Evolutionary conservation across 768 basidiomycete species (phyloP), one percentile per base, ranked within the genome.

Genomic region (Tricholoma sp.): DNA sequence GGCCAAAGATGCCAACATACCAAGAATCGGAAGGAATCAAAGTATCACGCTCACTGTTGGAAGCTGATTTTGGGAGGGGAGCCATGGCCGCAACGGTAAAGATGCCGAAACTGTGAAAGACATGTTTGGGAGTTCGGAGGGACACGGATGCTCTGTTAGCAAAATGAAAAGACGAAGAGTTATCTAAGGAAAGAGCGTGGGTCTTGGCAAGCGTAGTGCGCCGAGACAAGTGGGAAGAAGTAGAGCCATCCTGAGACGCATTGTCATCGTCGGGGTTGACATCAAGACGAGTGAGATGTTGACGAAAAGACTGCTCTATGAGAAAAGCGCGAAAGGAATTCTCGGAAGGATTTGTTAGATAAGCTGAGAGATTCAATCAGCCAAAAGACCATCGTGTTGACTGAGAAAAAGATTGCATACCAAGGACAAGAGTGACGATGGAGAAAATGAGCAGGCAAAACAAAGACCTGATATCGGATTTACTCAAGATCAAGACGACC

Each of bases 261-360:
- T 81, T 76, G 55, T 80, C 72, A 55, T 87, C 85, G 53, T 85
- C 81, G 56, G 73, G 67, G 48, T 73, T 75, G 64, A 87, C 86
- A 63, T 94, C 88, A 64, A 97, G 82, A 54, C 86, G 87, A 58
- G 85, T 91, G 58, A 98, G 82, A 70, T 98, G 94, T 54, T 91
- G 90, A 52, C 95, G 91, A 70, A 99, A 98, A 24, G 94, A 95
- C 66, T 91, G 91, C 67, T 97, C 94, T n/a, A 95, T 98, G 62
- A 98, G 86, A 74, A 92, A 95, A 17, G 93, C 80, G 52, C 95
- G 86, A 73, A 99, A 98, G 6, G 94, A 94, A 48, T 86, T 86
- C 72, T 98, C 94, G 55, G 88, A 85, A 20, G 96, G 96, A 71
- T 98, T 98, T 33, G 94, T 92, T 68, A 95, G 83, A 76, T 94